Base-by-base conservation (phyloP, 2,329 filamentous ascomycete genomes). In the Monilinia polystroma region DNA sequence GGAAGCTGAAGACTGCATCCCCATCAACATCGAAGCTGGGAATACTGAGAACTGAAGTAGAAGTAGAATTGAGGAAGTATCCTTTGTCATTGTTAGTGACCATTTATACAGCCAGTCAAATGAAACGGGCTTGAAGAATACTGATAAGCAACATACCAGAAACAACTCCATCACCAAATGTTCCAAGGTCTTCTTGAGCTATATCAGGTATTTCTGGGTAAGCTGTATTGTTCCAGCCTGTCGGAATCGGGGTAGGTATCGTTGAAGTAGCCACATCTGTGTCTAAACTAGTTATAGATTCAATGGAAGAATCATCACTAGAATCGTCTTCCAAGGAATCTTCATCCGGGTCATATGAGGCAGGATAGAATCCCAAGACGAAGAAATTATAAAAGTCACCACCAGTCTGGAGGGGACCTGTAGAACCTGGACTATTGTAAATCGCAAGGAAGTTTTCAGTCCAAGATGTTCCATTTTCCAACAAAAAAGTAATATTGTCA, bases 21-120 rank as follows among this genome's bases (percentile, higher is more conserved):
- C 67, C 72, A 47, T 68, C 71, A 58, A 74, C 72, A 8, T 75
- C 68, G 57, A 81, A 81, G 62, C 69, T 77, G 1, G 79, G 79
- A 47, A 80, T 77, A 58, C 78, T 80, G 12, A 81, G 71, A 0
- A 81, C 77, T 6, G 75, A 76, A 10, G 75, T 73, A n/a, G 55
- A 71, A 10, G 60, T 53, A n/a, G 66, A 49, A 10, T 70, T 66
- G 20, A 75, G 68, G 47, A 73, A 74, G 41, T 74, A 74, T 2
- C 73, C 73, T 60, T 18, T 43, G 6, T 12, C 18, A 20, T 16
- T 11, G 32, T 67, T 26, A 63, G 32, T 38, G 52, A 38, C 4
- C 11, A 14, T 0, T 41, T 29, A 2, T 7, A 2, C 11, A 45
- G 11, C 41, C 11, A 18, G 4, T 12, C 18, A 35, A 16, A 55